Evolutionary conservation across 768 basidiomycete species (phyloP).

Genomic region (Tulasnella sp.): DNA sequence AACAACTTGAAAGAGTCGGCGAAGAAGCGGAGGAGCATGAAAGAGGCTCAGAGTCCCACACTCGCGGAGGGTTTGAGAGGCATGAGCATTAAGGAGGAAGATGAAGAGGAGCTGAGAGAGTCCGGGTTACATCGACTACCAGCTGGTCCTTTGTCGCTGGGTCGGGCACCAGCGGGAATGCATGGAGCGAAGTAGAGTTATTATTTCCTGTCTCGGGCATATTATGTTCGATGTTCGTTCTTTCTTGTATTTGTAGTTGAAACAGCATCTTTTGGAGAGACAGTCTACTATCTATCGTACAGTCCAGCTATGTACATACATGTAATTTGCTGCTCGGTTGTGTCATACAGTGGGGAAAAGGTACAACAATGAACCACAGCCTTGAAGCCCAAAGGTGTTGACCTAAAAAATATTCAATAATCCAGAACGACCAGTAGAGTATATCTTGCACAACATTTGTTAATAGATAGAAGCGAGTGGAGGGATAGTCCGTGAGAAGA

Average conservation of each 20-base stretch:
- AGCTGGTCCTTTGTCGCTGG: neutral
- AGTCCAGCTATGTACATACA: constrained; percentile 1
- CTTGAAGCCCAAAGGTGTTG: neutral
- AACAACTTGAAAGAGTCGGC: constrained; percentile 85
- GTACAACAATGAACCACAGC: constrained; percentile 1
- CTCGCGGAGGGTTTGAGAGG: constrained; percentile 48
- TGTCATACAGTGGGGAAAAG: neutral
- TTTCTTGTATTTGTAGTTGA: neutral
- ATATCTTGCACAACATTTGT: neutral
- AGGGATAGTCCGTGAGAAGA: neutral
- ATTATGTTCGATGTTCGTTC: neutral
- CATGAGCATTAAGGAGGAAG: constrained; percentile 59
- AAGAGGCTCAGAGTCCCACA: constrained; percentile 52
- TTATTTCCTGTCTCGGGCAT: neutral
- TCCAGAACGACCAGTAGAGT: neutral
- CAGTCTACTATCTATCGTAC: neutral
- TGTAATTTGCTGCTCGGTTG: neutral
- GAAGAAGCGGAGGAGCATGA: constrained; percentile 77
- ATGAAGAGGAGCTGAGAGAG: constrained; percentile 48
- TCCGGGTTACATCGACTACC: neutral
- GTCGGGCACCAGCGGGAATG: neutral
- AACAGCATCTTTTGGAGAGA: neutral
- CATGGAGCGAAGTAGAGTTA: neutral
- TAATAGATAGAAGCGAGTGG: neutral
- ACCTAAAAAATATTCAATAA: neutral